phyloP scores from a whole-genome alignment of 2,329 filamentous ascomycete genomes.

The Hymenotorrendiella dingleyae region DNA sequence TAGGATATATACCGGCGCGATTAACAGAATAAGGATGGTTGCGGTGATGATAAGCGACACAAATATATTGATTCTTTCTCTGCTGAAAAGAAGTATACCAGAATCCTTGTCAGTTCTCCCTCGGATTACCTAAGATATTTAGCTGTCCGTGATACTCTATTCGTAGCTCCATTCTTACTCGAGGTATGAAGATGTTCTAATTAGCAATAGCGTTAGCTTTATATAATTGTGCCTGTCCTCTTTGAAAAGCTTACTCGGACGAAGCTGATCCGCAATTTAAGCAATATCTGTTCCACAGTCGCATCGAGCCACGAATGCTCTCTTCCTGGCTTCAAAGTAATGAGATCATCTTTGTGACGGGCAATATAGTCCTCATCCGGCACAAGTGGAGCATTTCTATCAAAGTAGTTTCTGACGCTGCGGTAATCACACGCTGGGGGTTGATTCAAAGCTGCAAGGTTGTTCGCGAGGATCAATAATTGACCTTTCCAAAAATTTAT shows the following conservation, averaged over 20 bases:
- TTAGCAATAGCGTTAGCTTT: background rate
- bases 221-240: background rate
- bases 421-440: conserved; percentile 28
- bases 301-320: conserved; percentile 36
- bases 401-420: conserved; percentile 29
- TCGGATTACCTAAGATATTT: background rate
- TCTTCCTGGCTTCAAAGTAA: conserved; percentile 32
- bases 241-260: background rate
- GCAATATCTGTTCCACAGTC: conserved; percentile 26
- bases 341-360: conserved; percentile 33
- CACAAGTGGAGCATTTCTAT: conserved; percentile 14
- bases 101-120: background rate
- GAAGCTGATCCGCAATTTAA: conserved; percentile 9
- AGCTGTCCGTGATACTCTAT: too few relatives aligned
- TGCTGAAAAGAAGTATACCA: background rate
- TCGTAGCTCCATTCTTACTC: background rate
- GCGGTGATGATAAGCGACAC: conserved; percentile 12
- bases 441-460: conserved; percentile 25
- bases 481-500: conserved; percentile 8
- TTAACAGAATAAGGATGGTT: conserved; percentile 11
- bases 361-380: conserved; percentile 27
- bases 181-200: background rate
- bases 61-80: conserved; percentile 11
- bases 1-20: conserved; percentile 16
- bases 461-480: conserved; percentile 15